phyloP scores from a whole-genome alignment of 2,329 filamentous ascomycete genomes.

The Chaetomium globosum region DNA sequence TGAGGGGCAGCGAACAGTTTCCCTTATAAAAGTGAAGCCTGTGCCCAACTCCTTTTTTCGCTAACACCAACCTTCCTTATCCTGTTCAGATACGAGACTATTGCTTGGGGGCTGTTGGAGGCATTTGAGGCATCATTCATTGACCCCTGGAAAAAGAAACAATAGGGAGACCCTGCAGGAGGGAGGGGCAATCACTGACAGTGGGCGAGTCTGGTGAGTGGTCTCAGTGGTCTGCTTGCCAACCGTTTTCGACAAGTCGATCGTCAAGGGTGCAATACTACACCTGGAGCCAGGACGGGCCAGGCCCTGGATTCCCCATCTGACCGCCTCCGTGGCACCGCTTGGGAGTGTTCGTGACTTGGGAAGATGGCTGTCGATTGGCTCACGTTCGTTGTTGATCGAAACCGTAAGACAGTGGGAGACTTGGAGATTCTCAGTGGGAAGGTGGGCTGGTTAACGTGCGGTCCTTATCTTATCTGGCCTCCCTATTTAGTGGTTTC shows the following conservation, averaged over 20 bases:
- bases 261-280: too few relatives aligned
- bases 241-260: background rate
- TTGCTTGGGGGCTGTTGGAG: background rate
- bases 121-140: background rate
- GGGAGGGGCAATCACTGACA: background rate
- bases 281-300: constrained; percentile 6
- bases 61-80: background rate
- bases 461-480: constrained; percentile 10
- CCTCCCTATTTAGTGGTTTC: background rate
- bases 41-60: background rate
- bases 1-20: constrained; percentile 13
- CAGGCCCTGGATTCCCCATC: constrained; percentile 13
- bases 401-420: constrained; percentile 17
- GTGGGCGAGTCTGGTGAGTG: too few relatives aligned
- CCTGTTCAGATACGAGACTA: background rate
- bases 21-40: constrained; percentile 1
- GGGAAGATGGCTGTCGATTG: constrained; percentile 21
- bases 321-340: constrained; percentile 27
- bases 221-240: background rate
- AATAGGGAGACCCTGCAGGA: background rate
- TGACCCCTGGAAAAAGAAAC: background rate
- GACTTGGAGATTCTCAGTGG: constrained; percentile 2
- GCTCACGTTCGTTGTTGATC: constrained; percentile 23
- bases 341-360: constrained; percentile 28
- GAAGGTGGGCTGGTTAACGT: background rate